Percentiles rank a stretch among this genome's conserved stretches.
Conservation (phyloP, 139 green algal genomes). For the Coelastrella sp. region DNA sequence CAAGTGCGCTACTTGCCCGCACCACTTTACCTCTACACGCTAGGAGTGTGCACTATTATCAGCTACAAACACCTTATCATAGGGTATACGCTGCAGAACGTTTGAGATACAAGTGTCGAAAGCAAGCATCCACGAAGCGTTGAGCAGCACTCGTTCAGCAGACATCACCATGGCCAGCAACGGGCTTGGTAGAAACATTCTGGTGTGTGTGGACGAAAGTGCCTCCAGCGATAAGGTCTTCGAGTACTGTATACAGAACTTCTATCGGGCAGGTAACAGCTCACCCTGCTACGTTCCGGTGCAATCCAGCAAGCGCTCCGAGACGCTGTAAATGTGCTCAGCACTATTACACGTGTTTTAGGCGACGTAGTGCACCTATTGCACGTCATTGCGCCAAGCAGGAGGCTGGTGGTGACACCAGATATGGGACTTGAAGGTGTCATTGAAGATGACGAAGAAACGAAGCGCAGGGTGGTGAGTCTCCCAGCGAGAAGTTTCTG, state of each 20-base stretch:
- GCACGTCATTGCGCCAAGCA: constrained; percentile 41
- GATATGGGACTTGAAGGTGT: constrained; percentile 47
- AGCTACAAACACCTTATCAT: too few relatives aligned
- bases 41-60: too few relatives aligned
- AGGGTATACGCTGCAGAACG: too few relatives aligned
- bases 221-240: constrained; percentile 24
- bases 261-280: constrained; percentile 14
- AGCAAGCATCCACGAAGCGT: neutral
- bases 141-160: neutral
- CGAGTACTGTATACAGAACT: constrained; percentile 25
- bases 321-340: too few relatives aligned
- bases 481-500: neutral
- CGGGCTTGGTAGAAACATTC: neutral
- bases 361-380: constrained; percentile 34
- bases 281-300: too few relatives aligned
- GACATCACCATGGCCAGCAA: neutral
- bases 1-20: too few relatives aligned
- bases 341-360: neutral
- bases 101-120: neutral
- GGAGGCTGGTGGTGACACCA: constrained; percentile 33
- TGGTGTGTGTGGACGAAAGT: constrained; percentile 36
- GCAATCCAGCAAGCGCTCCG: too few relatives aligned
- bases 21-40: too few relatives aligned
- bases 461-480: constrained; percentile 44
- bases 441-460: constrained; percentile 49